Evolutionary conservation across 2,329 filamentous ascomycete genomes (phyloP).

Genomic region (Coniosporium tulheliwenetii): DNA sequence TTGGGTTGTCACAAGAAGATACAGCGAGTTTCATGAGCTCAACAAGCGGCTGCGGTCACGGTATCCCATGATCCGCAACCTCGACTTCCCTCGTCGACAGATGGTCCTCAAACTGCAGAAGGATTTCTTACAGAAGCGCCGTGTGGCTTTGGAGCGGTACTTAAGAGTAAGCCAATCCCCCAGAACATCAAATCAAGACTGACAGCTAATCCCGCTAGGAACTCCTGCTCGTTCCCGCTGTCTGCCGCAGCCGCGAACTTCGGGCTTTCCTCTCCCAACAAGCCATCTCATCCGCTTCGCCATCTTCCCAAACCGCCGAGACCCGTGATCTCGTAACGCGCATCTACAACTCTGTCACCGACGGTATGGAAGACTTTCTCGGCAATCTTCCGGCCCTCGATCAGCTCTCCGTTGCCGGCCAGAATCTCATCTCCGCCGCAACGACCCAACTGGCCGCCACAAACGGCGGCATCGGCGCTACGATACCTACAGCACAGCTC

Average conservation of each 20-base stretch:
- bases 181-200: not conserved
- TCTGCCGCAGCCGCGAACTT: constrained; percentile 84
- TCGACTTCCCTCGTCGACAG: constrained; percentile 83
- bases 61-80: constrained; percentile 73
- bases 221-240: constrained; percentile 73
- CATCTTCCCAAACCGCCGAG: constrained; percentile 48
- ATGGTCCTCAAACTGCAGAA: constrained; percentile 94
- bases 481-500: constrained; percentile 23
- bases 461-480: constrained; percentile 25
- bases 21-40: constrained; percentile 93
- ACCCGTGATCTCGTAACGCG: constrained; percentile 71
- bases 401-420: constrained; percentile 80
- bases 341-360: constrained; percentile 90
- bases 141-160: constrained; percentile 72
- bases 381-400: constrained; percentile 93
- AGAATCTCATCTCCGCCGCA: constrained; percentile 72
- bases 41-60: constrained; percentile 74
- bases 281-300: constrained; percentile 54
- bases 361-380: constrained; percentile 95
- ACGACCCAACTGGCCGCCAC: constrained; percentile 32
- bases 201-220: constrained; percentile 30
- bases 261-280: constrained; percentile 82
- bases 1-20: constrained; percentile 83
- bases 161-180: constrained; percentile 26
- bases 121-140: constrained; percentile 85